Evolutionary conservation across 78 protist species (phyloP).

Genomic region (Dictyostelium intermedium): DNA sequence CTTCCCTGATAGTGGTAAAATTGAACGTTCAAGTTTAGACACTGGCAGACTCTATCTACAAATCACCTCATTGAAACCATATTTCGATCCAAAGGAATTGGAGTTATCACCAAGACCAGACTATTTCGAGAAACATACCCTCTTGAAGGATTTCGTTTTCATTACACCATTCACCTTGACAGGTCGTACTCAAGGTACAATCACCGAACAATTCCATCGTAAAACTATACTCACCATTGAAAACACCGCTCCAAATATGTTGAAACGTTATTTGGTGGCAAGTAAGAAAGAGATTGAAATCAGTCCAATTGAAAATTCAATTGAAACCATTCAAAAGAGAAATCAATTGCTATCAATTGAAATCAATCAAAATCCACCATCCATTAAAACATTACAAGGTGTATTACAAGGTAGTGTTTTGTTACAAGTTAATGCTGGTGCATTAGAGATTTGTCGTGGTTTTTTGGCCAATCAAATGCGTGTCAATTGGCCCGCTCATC

Average conservation of each 20-base stretch:
- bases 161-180: constrained; percentile 72
- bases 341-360: constrained; percentile 11
- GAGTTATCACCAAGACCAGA: constrained; percentile 3
- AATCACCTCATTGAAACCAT: constrained; percentile 65
- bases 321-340: constrained; percentile 44
- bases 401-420: constrained; percentile 61
- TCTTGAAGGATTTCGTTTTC: constrained; percentile 43
- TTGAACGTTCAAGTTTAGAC: background rate
- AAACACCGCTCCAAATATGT: constrained; percentile 54
- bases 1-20: constrained; percentile 56
- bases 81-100: background rate
- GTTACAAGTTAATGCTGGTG: constrained; percentile 69
- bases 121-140: constrained; percentile 42
- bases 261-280: constrained; percentile 36
- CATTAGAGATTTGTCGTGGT: constrained; percentile 65
- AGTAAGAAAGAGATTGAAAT: constrained; percentile 46
- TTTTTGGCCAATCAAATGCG: constrained; percentile 14
- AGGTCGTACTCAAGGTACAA: constrained; percentile 66
- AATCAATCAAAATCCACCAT: constrained; percentile 32
- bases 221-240: constrained; percentile 67
- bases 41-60: constrained; percentile 24
- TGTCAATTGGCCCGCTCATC: constrained; percentile 20
- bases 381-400: constrained; percentile 67
- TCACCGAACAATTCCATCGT: constrained; percentile 77
- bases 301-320: constrained; percentile 58